Base-by-base conservation (phyloP, 2,329 filamentous ascomycete species). In the Xylaria sp. region DNA sequence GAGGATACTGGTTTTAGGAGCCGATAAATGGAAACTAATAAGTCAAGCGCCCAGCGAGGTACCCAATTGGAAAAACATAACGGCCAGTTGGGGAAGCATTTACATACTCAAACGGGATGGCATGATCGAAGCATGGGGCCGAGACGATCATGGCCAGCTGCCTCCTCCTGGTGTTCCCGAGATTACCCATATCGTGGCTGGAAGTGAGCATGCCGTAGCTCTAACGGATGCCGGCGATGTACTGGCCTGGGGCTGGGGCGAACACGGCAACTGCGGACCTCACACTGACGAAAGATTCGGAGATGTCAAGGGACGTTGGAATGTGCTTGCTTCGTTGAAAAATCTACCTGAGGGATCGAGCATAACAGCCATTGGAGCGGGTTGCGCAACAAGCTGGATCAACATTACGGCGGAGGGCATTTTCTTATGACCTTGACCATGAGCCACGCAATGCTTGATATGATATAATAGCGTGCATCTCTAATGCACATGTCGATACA, bases 261-360 rank as follows among this genome's bases (percentile, higher is more conserved):
- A 98, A 80, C 96, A 99, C 81, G 96, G 96, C 1, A 99, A 99
- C 78, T 99, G 96, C 79, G 96, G 96, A 3, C 87, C 89, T 42
- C 83, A 86, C 13, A 88, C 89, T 69, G 82, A 85, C 20, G 82
- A 86, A 69, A 89, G 88, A 59, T 74, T 66, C 17, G 77, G 77
- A 4, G 88, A 92, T 79, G 89, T 94, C 54, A 91, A 90, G 71
- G 90, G 87, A 10, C 84, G 84, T 68, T 93, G 87, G 84, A 94
- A 91, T 76, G 81, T 88, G 67, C 87, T 97, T 76, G 85, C 86
- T 26, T 86, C 89, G 54, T 82, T 83, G 61, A 85, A 84, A 71
- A 84, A 85, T 75, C 81, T 89, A 46, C 84, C 85, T 17, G 77
- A 84, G 4, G 82, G 80, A 10, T 83, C 82, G 65, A 81, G 81